These are phyloP conservation scores for Colletotrichum eremochloae DNA, from an alignment of 2,329 filamentous ascomycete species.

Conservation along the genomic window DNA sequence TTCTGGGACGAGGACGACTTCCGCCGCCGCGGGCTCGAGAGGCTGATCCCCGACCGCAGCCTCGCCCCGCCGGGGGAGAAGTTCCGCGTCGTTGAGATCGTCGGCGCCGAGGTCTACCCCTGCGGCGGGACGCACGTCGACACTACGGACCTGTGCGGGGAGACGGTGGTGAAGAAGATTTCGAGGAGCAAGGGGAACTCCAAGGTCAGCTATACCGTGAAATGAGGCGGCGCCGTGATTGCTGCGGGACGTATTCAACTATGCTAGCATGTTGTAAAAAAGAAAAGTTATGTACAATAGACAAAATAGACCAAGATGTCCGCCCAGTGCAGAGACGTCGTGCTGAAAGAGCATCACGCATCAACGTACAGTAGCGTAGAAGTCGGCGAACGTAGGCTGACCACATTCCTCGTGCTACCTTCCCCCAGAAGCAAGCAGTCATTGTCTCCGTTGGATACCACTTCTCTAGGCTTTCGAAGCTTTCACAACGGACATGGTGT, in stretches of 20 bases:
- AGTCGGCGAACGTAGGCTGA: neutral
- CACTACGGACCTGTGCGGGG: slow-evolving; percentile 69
- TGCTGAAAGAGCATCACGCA: neutral
- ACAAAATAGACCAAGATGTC: neutral
- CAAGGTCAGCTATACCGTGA: slow-evolving; percentile 63
- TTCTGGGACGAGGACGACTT: slow-evolving; percentile 79
- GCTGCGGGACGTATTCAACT: too few relatives aligned
- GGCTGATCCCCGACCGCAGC: slow-evolving; percentile 66
- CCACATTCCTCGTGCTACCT: neutral
- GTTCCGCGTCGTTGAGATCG: slow-evolving; percentile 77
- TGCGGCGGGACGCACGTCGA: slow-evolving; percentile 82
- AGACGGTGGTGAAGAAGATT: slow-evolving; percentile 76
- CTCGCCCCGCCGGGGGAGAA: slow-evolving; percentile 63
- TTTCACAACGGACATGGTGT: neutral
- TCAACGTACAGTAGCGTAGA: neutral
- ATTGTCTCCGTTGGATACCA: too few relatives aligned
- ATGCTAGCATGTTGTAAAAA: neutral
- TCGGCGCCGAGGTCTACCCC: slow-evolving; percentile 77
- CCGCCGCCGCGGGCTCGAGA: slow-evolving; percentile 63
- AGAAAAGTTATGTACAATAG: neutral
- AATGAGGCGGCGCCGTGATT: neutral
- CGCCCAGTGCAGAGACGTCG: neutral
- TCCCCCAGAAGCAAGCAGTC: neutral
- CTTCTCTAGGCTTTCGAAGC: too few relatives aligned
- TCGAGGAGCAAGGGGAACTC: slow-evolving; percentile 73